Percentiles rank a stretch among this genome's conserved stretches.
phyloP scores from a whole-genome alignment of 2,329 filamentous ascomycete genomes.

The Penicillium sp. region DNA sequence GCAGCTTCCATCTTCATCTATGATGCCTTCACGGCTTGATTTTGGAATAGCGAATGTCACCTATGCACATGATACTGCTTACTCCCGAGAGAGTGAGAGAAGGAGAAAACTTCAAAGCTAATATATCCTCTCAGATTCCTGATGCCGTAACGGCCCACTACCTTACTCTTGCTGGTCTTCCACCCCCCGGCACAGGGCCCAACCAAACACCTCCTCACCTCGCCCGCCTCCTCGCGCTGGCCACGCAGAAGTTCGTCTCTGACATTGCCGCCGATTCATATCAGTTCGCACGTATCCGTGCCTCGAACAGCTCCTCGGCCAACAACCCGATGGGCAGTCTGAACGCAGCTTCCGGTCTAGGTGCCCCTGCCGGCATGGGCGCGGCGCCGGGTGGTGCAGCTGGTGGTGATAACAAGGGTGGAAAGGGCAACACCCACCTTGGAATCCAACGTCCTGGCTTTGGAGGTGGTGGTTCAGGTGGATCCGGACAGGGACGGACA shows the following conservation, averaged over 20 bases:
- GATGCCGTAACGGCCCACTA: constrained; percentile 98
- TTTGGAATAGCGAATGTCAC: neutral
- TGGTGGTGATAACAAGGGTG: constrained; percentile 43
- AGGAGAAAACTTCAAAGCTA: neutral
- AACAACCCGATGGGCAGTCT: constrained; percentile 91
- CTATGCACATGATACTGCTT: neutral
- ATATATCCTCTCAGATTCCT: constrained; percentile 69
- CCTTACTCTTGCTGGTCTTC: constrained; percentile 91
- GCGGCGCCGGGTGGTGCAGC: constrained; percentile 51
- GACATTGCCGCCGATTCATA: constrained; percentile 97
- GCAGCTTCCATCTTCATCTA: neutral
- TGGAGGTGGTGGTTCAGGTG: constrained; percentile 85
- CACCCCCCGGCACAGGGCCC: constrained; percentile 79
- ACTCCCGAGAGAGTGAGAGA: neutral
- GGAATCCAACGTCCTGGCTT: constrained; percentile 77
- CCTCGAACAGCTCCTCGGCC: constrained; percentile 80
- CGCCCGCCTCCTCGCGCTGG: constrained; percentile 88
- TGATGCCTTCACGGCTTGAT: neutral
- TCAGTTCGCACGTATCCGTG: constrained; percentile 93
- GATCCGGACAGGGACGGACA: constrained; percentile 78
- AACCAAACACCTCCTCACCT: constrained; percentile 77
- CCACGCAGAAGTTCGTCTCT: constrained; percentile 98
- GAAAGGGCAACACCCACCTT: constrained; percentile 57
- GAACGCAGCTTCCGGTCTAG: constrained; percentile 63
- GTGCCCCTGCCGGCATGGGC: constrained; percentile 58